These are phyloP conservation scores for Monosporascus cannonballus DNA, from an alignment of 2,329 filamentous ascomycete genomes.

Conservation along the genomic window DNA sequence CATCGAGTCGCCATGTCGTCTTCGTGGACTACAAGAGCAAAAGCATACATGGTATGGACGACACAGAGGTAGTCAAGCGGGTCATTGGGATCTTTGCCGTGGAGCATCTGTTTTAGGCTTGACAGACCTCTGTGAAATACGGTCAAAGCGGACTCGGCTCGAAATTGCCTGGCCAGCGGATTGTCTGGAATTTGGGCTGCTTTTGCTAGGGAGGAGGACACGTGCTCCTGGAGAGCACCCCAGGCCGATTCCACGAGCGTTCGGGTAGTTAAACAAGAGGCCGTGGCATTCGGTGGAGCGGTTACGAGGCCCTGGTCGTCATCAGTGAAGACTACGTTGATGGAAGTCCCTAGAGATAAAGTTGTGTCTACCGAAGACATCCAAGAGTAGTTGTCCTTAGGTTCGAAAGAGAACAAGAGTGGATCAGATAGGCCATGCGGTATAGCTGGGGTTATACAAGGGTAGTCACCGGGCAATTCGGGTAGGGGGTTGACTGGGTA, in stretches of 20 bases:
- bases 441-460: conserved; percentile 24
- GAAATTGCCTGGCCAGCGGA: conserved; percentile 34
- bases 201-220: conserved; percentile 38
- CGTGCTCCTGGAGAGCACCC: conserved; percentile 40
- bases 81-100: conserved; percentile 29
- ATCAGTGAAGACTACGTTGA: conserved; percentile 32
- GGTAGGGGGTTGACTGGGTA: conserved; percentile 25
- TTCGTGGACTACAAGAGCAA: conserved; percentile 41
- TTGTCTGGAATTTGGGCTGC: conserved; percentile 35
- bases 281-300: conserved; percentile 12
- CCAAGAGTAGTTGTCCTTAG: conserved; percentile 26
- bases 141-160: conserved; percentile 29
- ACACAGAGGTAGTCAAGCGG: conserved; percentile 44
- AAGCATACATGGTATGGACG: conserved; percentile 44
- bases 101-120: conserved; percentile 33
- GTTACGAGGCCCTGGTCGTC: conserved; percentile 12
- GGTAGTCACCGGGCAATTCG: conserved; percentile 39
- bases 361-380: conserved; percentile 26
- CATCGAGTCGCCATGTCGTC: conserved; percentile 30
- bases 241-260: conserved; percentile 37
- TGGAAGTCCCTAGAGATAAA: conserved; percentile 27
- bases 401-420: conserved; percentile 30
- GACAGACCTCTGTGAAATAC: conserved; percentile 37
- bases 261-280: conserved; percentile 26
- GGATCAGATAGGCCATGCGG: conserved; percentile 28